Base-by-base conservation (phyloP, 495 filamentous ascomycete species). In the Massariosphaeria phaeospora region DNA sequence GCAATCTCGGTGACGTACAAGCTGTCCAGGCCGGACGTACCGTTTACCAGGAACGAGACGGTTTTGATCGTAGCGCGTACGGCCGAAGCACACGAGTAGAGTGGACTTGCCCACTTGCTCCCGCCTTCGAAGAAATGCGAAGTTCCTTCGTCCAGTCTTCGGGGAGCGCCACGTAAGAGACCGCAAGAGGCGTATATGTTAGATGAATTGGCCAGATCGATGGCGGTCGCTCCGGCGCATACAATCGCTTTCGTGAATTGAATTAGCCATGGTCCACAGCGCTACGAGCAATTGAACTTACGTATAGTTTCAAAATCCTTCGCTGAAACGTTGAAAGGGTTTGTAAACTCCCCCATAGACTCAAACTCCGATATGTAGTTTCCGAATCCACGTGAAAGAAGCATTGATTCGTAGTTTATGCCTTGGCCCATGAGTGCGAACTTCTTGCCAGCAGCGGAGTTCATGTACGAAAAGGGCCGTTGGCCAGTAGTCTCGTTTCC, bases 11-110 rank as follows among this genome's bases (percentile, higher is more conserved):
- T 48, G 5, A 71, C 57, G 0, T 49, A 33, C 0, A 75, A 60
- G 4, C 24, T 48, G 12, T 40, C n/a, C 0, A 73, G 57, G 4
- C 30, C 48, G 29, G 59, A 51, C 2, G 68, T 70, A 3, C 67
- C 66, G 51, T 72, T 72, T 24, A 52, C 61, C 3, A 31, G 24
- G 60, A 77, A 72, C 8, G 53, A 27, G 8, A 73, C 70, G 2
- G 66, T 70, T 48, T 76, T 75, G 57, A 78, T 69, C 10, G 59
- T 65, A 10, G 74, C 73, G 40, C 68, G 70, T 10, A 68, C 29
- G 2, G 69, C 59, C 1, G 64, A 67, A 12, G 70, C 72, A 57
- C 75, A 78, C 0, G 66, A 51, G 49, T 75, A 73, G 6, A 77
- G 56, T 0, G 73, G 70, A 1, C 58, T 55, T 2, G 64, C 63